phyloP scores from a whole-genome alignment of 164 flowering plant genomes.

The Vitis riparia region DNA sequence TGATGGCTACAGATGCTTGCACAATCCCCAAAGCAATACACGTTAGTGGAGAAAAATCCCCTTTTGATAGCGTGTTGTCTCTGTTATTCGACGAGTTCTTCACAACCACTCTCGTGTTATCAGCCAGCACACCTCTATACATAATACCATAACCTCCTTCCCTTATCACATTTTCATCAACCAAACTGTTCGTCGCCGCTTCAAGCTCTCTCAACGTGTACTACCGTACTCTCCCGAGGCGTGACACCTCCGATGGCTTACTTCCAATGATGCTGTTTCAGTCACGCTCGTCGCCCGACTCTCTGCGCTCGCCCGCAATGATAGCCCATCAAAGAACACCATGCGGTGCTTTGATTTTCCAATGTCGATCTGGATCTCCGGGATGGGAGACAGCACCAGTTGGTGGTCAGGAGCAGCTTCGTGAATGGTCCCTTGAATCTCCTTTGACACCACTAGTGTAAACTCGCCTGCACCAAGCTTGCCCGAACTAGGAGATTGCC shows the following conservation, averaged over 20 bases:
- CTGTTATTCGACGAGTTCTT: constrained; percentile 91
- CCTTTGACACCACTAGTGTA: constrained; percentile 65
- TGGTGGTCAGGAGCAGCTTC: constrained; percentile 12
- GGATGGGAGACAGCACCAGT: constrained; percentile 17
- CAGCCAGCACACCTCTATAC: constrained; percentile 71
- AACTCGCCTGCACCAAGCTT: constrained; percentile 11
- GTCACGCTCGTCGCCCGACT: constrained; percentile 53
- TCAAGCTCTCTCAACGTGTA: constrained; percentile 93
- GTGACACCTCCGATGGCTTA: constrained; percentile 80
- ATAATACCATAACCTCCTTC: constrained; percentile 99
- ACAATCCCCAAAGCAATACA: too few relatives aligned
- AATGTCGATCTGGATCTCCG: constrained; percentile 88
- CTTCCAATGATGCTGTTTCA: constrained; percentile 58
- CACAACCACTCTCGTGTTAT: constrained; percentile 76
- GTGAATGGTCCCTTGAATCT: constrained; percentile 70
- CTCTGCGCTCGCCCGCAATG: constrained; percentile 70
- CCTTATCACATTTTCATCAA: constrained; percentile 93
- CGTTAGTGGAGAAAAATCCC: too few relatives aligned
- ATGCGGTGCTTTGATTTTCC: constrained; percentile 86
- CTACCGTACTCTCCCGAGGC: constrained; percentile 98
- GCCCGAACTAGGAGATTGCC: constrained; percentile 6
- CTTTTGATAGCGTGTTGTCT: too few relatives aligned
- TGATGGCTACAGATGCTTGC: too few relatives aligned
- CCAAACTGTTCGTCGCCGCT: constrained; percentile 72
- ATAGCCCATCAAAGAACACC: constrained; percentile 57